Percentiles rank a stretch among this genome's conserved stretches.
Evolutionary conservation across 495 filamentous ascomycete genomes (phyloP).

Genomic region (Penicillium turbatum): DNA sequence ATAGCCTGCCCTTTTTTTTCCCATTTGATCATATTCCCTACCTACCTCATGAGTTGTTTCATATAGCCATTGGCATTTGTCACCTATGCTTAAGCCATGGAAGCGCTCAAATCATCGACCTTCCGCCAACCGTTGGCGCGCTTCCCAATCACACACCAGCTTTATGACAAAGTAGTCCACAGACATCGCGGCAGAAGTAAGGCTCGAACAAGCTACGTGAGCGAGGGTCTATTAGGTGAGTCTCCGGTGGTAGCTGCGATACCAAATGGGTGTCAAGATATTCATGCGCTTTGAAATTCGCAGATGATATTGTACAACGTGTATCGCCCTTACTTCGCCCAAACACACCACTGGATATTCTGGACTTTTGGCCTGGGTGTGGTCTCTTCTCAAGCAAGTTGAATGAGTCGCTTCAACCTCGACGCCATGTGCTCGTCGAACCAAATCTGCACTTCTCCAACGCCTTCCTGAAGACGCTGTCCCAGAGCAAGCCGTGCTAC

Average conservation of each 20-base stretch:
- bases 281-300: neutral
- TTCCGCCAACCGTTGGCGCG: neutral
- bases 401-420: conserved; percentile 67
- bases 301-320: conserved; percentile 50
- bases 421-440: conserved; percentile 76
- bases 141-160: neutral
- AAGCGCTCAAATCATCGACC: too few relatives aligned
- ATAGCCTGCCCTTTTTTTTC: neutral
- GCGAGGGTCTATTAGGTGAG: conserved; percentile 58
- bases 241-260: neutral
- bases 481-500: conserved; percentile 54
- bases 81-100: neutral
- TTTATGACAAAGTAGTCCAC: neutral
- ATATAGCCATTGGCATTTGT: neutral
- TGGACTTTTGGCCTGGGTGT: conserved; percentile 77
- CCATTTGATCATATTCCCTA: neutral
- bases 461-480: conserved; percentile 57
- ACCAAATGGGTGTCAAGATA: neutral
- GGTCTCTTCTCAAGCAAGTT: conserved; percentile 73
- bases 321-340: conserved; percentile 56
- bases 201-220: conserved; percentile 44
- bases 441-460: conserved; percentile 50
- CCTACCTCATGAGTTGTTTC: neutral
- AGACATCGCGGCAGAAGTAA: neutral
- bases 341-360: conserved; percentile 67